Evolutionary conservation across 495 filamentous ascomycete genomes (phyloP).

Genomic region (Echria macrotheca): DNA sequence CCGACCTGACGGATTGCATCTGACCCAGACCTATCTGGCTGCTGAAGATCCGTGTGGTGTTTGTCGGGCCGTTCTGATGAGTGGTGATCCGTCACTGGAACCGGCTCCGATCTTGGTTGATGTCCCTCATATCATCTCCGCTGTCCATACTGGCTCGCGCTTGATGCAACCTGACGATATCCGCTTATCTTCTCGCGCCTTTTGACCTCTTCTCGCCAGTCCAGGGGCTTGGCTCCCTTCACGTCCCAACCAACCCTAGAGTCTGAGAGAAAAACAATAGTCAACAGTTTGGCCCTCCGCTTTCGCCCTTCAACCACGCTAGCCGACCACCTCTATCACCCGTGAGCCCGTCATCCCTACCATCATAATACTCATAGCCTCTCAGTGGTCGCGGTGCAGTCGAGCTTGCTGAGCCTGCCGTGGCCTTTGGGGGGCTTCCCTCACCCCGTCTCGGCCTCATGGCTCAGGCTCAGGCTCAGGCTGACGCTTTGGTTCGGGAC

Average conservation of each 20-base stretch:
- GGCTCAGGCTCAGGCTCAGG: constrained; percentile 19
- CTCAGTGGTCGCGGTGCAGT: background rate
- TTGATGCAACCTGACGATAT: constrained; percentile 7
- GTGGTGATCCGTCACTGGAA: constrained; percentile 2
- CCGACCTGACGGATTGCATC: background rate
- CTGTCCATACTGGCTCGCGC: constrained; percentile 4
- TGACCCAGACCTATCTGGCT: background rate
- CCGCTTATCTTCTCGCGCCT: constrained; percentile 5
- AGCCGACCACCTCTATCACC: too few species aligned
- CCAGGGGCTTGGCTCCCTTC: constrained; percentile 1
- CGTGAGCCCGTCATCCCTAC: too few species aligned
- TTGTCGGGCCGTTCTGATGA: constrained; percentile 8
- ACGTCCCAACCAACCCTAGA: background rate
- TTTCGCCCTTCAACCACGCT: background rate
- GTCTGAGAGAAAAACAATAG: background rate
- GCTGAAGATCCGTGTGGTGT: constrained; percentile 1
- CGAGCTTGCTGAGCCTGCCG: background rate
- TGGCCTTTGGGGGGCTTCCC: constrained; percentile 6
- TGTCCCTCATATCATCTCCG: constrained; percentile 10
- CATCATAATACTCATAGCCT: too few species aligned
- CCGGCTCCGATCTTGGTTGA: constrained; percentile 8
- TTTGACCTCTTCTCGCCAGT: constrained; percentile 1
- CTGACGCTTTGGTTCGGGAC: constrained; percentile 9
- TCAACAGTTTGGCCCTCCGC: background rate
- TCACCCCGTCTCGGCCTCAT: constrained; percentile 16